A percentile compares a stretch with the other conserved stretches of the same genome.
Conservation (phyloP, 176 grass and related monocot species). For the Lolium perenne region DNA sequence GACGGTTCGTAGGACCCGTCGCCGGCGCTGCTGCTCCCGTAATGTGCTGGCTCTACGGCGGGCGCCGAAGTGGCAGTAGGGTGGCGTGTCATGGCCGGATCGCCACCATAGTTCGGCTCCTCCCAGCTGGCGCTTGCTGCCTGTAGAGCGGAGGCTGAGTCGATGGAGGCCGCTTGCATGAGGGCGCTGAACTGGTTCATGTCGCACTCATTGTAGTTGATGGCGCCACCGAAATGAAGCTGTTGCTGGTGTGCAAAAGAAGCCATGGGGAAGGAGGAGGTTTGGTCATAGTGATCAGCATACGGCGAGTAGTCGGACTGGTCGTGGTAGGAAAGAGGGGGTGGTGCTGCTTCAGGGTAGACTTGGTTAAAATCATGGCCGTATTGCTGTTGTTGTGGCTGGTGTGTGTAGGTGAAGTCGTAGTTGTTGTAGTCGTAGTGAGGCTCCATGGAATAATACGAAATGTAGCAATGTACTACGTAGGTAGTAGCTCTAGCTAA, state of each 20-base stretch:
- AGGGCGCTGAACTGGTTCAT: background rate
- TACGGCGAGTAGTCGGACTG: background rate
- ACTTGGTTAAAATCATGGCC: background rate
- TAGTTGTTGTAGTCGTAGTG: background rate
- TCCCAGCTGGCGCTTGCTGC: background rate
- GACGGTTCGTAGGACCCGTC: background rate
- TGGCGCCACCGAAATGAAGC: slow-evolving; percentile 7
- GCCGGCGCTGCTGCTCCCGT: no score
- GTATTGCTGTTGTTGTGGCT: background rate
- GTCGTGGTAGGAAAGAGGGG: background rate
- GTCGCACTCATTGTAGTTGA: background rate
- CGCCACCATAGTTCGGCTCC: background rate
- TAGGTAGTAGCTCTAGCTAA: background rate
- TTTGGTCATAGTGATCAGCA: background rate
- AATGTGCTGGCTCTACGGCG: background rate
- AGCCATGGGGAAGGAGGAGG: background rate
- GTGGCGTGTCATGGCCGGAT: background rate
- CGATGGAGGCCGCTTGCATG: background rate
- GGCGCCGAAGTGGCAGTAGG: background rate
- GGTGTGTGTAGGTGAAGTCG: background rate
- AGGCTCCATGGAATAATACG: background rate
- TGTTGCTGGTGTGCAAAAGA: background rate
- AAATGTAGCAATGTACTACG: no score
- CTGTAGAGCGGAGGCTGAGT: background rate
- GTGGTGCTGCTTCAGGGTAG: background rate